Base-by-base conservation (phyloP, 176 grass and related monocot genomes). In the Oryza brachyantha region DNA sequence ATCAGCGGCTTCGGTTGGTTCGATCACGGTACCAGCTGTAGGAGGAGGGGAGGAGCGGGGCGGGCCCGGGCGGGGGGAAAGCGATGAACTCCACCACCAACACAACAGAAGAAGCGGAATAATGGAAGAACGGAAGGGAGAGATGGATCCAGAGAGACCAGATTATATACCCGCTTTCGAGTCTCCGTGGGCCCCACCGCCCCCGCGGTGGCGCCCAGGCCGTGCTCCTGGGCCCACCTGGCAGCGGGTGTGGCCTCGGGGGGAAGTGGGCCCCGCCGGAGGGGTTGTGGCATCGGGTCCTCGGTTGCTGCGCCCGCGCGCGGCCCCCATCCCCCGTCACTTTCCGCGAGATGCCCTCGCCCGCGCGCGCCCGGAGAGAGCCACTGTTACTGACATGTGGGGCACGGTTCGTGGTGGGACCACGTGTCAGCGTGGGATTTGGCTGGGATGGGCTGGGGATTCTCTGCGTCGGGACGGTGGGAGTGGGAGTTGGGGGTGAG, bases 321-420 rank as follows among this genome's bases (percentile, higher is more conserved):
- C 31, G 52, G n/a, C n/a, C n/a, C n/a, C n/a, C n/a, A n/a, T n/a
- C n/a, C 26, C 1, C 8, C 64, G 64, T 71, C 67, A 68, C 67
- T 88, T 78, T 84, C 68, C 50, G 72, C 19, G 80, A 79, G 81
- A 84, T 84, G 84, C 76, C 39, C 59, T 73, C 37, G 67, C 60
- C 57, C 21, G 3, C 10, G 66, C 24, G 38, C 29, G 54, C 13
- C 6, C 3, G 10, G 9, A 10, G 6, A 7, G 10, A 17, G 2
- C 1, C 8, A 21, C n/a, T n/a, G 0, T 14, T 0, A 10, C 85
- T 14, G 79, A 58, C 73, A 58, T 14, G 61, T 66, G 60, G 85
- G 67, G 6, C 17, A 2, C 0, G 0, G 2, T 0, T 5, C 7
- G n/a, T n/a, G 0, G 3, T 0, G 14, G 5, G 3, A 36, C 66